Evolutionary conservation across 2,329 filamentous ascomycete genomes (phyloP).

Genomic region (Didymella glomerata): DNA sequence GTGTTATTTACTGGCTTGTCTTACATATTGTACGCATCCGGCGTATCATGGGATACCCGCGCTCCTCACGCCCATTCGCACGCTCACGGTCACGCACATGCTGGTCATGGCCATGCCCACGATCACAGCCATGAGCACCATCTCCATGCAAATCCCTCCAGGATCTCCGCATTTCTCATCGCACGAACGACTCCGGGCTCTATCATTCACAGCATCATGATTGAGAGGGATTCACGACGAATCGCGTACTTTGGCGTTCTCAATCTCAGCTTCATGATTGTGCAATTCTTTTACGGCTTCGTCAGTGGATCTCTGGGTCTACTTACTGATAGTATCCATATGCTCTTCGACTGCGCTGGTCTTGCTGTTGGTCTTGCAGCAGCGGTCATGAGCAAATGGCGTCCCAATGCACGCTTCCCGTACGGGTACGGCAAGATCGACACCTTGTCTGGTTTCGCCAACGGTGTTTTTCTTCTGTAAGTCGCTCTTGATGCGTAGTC

Average conservation of each 20-base stretch:
- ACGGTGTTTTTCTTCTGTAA: constrained; percentile 91
- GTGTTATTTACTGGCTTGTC: constrained; percentile 35
- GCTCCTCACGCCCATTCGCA: constrained; percentile 32
- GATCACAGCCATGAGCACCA: constrained; percentile 44
- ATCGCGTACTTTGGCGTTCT: constrained; percentile 99
- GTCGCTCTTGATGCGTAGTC: constrained; percentile 35
- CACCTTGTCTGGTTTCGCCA: constrained; percentile 93
- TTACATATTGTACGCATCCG: constrained; percentile 47
- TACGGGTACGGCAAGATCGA: constrained; percentile 98
- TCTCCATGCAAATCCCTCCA: constrained; percentile 64
- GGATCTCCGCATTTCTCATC: constrained; percentile 77
- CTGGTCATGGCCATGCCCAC: constrained; percentile 43
- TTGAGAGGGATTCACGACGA: constrained; percentile 89
- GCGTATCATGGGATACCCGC: constrained; percentile 53
- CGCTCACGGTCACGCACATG: constrained; percentile 43
- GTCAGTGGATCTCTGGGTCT: constrained; percentile 91
- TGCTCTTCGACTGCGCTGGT: constrained; percentile 98
- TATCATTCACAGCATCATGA: constrained; percentile 82
- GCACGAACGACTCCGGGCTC: constrained; percentile 74
- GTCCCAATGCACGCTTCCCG: constrained; percentile 84
- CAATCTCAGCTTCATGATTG: constrained; percentile 93
- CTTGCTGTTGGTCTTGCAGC: constrained; percentile 89
- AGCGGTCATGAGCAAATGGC: constrained; percentile 96
- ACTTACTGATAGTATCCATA: constrained; percentile 97
- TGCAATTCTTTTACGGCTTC: constrained; percentile 94